A percentile compares a stretch with the other conserved stretches of the same genome.
Evolutionary conservation across 495 filamentous ascomycete genomes (phyloP).

Genomic region (Amorphotheca resinae): DNA sequence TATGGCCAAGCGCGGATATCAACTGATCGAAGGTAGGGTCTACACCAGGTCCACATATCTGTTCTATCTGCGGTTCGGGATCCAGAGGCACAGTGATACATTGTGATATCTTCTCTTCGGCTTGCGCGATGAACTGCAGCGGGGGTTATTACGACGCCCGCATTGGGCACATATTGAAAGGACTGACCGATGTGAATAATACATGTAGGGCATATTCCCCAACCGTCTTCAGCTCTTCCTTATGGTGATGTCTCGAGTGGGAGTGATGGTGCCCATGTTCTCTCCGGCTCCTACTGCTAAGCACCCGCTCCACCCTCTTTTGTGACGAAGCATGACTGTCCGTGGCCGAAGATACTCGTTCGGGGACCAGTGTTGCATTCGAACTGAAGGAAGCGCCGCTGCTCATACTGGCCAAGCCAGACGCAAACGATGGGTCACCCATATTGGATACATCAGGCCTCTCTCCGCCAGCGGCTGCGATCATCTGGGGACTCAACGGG

Average conservation of each 20-base stretch:
- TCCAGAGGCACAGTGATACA: constrained; percentile 63
- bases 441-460: constrained; percentile 31
- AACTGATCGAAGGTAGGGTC: constrained; percentile 92
- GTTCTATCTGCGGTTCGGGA: constrained; percentile 68
- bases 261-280: constrained; percentile 70
- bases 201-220: constrained; percentile 96
- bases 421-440: constrained; percentile 25
- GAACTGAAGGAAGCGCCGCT: constrained; percentile 16
- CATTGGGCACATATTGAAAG: not conserved
- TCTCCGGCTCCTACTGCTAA: constrained; percentile 51
- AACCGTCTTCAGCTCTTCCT: constrained; percentile 71
- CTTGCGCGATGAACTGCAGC: constrained; percentile 57
- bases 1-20: constrained; percentile 83
- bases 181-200: constrained; percentile 74
- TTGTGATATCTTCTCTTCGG: constrained; percentile 84
- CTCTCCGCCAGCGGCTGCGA: constrained; percentile 50
- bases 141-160: constrained; percentile 16
- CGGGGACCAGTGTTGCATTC: constrained; percentile 13
- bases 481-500: constrained; percentile 72
- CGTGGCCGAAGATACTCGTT: constrained; percentile 10
- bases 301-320: constrained; percentile 47
- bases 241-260: constrained; percentile 64
- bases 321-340: constrained; percentile 22
- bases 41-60: constrained; percentile 76
- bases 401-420: constrained; percentile 14